Conservation (phyloP, 73 alveolate genomes). For the Blepharisma japonicum region DNA sequence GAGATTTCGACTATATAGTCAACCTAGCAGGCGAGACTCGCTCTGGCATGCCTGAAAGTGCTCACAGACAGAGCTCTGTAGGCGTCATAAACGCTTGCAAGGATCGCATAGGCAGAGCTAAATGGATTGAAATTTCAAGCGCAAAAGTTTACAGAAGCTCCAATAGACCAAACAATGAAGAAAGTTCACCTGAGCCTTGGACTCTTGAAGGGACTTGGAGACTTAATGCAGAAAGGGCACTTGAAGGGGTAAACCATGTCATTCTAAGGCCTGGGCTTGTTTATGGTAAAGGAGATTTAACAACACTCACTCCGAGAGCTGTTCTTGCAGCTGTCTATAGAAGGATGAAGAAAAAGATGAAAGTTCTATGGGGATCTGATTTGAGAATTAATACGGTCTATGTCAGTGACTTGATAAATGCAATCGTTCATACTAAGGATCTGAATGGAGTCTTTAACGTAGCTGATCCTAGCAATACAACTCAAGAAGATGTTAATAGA, state of each 20-base stretch:
- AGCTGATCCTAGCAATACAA: conserved; percentile 8
- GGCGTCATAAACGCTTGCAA: conserved; percentile 21
- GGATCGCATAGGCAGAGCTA: background rate
- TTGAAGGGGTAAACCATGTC: conserved; percentile 21
- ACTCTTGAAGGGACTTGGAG: conserved; percentile 23
- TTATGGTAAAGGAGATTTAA: conserved; percentile 25
- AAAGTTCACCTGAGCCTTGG: background rate
- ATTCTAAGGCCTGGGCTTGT: conserved; percentile 14
- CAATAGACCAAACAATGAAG: background rate
- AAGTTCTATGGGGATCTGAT: conserved; percentile 22
- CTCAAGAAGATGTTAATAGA: conserved; percentile 5
- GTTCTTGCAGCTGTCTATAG: conserved; percentile 27
- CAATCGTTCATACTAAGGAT: conserved; percentile 23
- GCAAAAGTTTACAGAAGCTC: background rate
- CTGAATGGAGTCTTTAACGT: conserved; percentile 15
- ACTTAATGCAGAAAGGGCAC: conserved; percentile 7
- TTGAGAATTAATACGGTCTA: conserved; percentile 23
- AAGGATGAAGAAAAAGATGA: conserved; percentile 25
- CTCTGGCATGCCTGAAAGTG: conserved; percentile 17
- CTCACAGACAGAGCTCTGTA: background rate
- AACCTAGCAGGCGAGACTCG: conserved; percentile 31
- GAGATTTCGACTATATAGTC: conserved; percentile 1
- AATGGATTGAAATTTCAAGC: conserved; percentile 18
- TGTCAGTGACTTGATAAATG: conserved; percentile 12
- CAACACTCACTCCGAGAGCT: conserved; percentile 29